A percentile compares a stretch with the other conserved stretches of the same genome.
Evolutionary conservation across 2,329 filamentous ascomycete genomes (phyloP).

Genomic region (Aspergillus flavus): DNA sequence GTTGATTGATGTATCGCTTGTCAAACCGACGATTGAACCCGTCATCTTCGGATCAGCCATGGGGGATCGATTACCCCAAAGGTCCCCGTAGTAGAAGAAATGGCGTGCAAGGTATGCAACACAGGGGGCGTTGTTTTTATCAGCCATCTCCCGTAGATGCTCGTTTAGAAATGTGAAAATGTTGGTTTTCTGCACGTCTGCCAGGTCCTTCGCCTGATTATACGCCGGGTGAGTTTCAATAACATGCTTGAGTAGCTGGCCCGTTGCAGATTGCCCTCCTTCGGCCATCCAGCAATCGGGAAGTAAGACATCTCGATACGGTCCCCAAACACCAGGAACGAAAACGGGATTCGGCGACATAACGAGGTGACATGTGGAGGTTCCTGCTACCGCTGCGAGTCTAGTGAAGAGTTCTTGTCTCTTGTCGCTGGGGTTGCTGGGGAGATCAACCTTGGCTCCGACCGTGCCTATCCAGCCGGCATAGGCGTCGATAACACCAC

Average conservation of each 20-base stretch:
- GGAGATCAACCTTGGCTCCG: slow-evolving; percentile 85
- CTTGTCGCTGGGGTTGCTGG: slow-evolving; percentile 72
- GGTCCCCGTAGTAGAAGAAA: slow-evolving; percentile 97
- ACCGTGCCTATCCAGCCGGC: slow-evolving; percentile 99
- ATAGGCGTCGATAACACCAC: slow-evolving; percentile 96
- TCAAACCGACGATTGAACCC: slow-evolving; percentile 85
- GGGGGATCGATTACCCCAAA: slow-evolving; percentile 95
- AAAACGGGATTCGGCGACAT: slow-evolving; percentile 94
- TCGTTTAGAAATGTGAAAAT: slow-evolving; percentile 95
- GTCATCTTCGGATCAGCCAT: slow-evolving; percentile 93
- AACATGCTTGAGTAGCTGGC: slow-evolving; percentile 90
- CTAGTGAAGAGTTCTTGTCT: slow-evolving; percentile 83
- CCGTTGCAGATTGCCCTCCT: slow-evolving; percentile 93
- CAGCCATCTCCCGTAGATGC: slow-evolving; percentile 75
- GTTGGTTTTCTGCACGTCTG: slow-evolving; percentile 79
- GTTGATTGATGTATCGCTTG: slow-evolving; percentile 82
- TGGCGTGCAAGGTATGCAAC: slow-evolving; percentile 89
- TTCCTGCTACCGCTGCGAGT: slow-evolving; percentile 90
- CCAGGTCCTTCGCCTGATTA: slow-evolving; percentile 74
- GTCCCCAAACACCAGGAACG: slow-evolving; percentile 94
- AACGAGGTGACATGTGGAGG: slow-evolving; percentile 94
- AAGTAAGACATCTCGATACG: slow-evolving; percentile 90
- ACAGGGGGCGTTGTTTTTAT: slow-evolving; percentile 69
- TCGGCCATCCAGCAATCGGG: slow-evolving; percentile 96
- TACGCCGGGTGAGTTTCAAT: slow-evolving; percentile 94